These are phyloP conservation scores for Aspergillus sp. DNA, from an alignment of 2,329 filamentous ascomycete genomes.

Conservation along the genomic window DNA sequence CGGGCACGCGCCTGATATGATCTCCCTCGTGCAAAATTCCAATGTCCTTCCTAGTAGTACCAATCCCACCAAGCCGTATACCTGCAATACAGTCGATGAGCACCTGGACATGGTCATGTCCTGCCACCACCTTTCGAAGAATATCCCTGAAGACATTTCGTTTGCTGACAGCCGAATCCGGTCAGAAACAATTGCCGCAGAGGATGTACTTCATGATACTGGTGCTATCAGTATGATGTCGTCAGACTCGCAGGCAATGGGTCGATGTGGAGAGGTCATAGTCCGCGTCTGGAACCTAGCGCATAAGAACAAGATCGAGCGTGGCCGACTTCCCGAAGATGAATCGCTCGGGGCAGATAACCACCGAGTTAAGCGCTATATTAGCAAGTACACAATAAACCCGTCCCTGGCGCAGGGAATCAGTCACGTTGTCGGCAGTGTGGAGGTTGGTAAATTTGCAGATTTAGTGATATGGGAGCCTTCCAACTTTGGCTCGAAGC, in stretches of 20 bases:
- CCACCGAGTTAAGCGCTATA: conserved; percentile 85
- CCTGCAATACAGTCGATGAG: conserved; percentile 88
- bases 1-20: conserved; percentile 94
- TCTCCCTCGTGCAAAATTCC: conserved; percentile 81
- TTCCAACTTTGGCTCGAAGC: conserved; percentile 84
- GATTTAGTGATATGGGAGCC: conserved; percentile 88
- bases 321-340: conserved; percentile 75
- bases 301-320: conserved; percentile 91
- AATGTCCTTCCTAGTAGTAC: conserved; percentile 90
- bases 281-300: conserved; percentile 95
- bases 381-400: conserved; percentile 96
- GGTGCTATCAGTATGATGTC: conserved; percentile 98
- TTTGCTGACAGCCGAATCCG: conserved; percentile 94
- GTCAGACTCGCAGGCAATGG: conserved; percentile 95
- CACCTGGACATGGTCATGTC: conserved; percentile 99
- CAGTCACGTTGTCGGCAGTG: conserved; percentile 77
- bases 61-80: conserved; percentile 89
- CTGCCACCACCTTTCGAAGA: conserved; percentile 87
- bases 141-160: conserved; percentile 93
- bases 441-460: conserved; percentile 86
- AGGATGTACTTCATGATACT: conserved; percentile 92
- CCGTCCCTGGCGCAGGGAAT: conserved; percentile 90
- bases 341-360: conserved; percentile 80
- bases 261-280: conserved; percentile 90
- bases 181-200: conserved; percentile 92